phyloP scores from a whole-genome alignment of 257 asterid genomes.

The Agastache rugosa region DNA sequence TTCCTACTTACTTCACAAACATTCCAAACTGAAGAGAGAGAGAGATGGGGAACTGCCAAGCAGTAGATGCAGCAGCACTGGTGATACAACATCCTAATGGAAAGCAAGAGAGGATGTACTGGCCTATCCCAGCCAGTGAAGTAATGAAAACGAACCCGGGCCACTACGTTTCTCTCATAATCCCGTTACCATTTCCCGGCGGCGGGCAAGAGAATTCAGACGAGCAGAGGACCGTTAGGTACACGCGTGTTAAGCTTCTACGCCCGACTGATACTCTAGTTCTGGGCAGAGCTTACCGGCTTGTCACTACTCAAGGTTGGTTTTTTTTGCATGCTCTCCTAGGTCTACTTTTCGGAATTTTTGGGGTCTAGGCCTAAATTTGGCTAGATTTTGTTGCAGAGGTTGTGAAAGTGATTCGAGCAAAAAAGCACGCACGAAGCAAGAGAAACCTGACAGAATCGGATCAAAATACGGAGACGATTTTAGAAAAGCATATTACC shows the following conservation, averaged over 20 bases:
- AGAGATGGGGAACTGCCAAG: slow-evolving; percentile 74
- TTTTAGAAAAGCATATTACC: slow-evolving; percentile 42
- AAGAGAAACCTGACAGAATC: slow-evolving; percentile 52
- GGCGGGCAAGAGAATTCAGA: slow-evolving; percentile 38
- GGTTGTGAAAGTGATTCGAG: slow-evolving; percentile 85
- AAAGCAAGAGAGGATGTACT: slow-evolving; percentile 61
- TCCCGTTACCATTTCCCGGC: slow-evolving; percentile 45
- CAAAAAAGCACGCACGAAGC: slow-evolving; percentile 75
- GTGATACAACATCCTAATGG: slow-evolving; percentile 73
- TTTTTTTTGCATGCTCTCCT: neutral
- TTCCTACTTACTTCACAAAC: slow-evolving; percentile 32
- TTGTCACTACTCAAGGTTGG: slow-evolving; percentile 71
- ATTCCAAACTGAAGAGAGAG: slow-evolving; percentile 39
- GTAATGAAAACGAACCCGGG: slow-evolving; percentile 74
- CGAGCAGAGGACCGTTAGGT: slow-evolving; percentile 47
- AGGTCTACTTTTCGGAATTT: neutral
- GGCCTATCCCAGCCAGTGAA: slow-evolving; percentile 59
- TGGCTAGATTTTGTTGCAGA: slow-evolving; percentile 50
- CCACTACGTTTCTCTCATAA: slow-evolving; percentile 65
- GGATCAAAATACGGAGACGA: slow-evolving; percentile 43
- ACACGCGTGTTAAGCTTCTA: slow-evolving; percentile 72
- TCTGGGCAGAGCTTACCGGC: slow-evolving; percentile 71
- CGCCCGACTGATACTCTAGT: slow-evolving; percentile 59
- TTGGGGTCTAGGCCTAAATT: neutral
- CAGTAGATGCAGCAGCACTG: slow-evolving; percentile 72